These are phyloP conservation scores for Poteriospumella lacustris DNA, from an alignment of 108 stramenopile genomes.

Conservation along the genomic window DNA sequence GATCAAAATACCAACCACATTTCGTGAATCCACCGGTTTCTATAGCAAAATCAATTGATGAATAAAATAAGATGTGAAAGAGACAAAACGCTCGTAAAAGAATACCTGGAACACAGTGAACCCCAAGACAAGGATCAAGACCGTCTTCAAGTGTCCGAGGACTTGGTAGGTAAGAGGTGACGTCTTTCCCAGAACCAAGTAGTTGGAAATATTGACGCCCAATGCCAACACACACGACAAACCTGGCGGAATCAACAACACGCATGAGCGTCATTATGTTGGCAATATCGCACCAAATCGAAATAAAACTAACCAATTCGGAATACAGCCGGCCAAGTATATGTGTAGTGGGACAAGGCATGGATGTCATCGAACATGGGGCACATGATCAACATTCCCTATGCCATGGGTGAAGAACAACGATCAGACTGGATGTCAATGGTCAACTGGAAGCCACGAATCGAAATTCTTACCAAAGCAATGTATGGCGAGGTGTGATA, in stretches of 20 bases:
- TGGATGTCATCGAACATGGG: conserved; percentile 37
- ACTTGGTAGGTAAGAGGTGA: conserved; percentile 41
- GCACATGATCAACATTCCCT: conserved; percentile 29
- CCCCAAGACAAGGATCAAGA: conserved; percentile 31
- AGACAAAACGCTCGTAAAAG: neutral
- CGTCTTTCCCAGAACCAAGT: conserved; percentile 40
- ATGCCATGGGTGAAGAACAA: neutral
- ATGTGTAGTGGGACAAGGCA: neutral
- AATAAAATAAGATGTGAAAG: neutral
- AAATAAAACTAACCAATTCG: neutral
- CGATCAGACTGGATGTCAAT: neutral
- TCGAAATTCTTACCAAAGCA: neutral
- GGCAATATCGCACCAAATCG: too few species aligned
- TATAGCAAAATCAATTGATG: neutral
- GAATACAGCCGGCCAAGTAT: neutral
- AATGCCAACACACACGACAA: conserved; percentile 37
- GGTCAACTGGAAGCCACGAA: neutral
- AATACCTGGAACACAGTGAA: conserved; percentile 23
- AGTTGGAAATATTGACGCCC: conserved; percentile 41
- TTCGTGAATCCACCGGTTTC: neutral
- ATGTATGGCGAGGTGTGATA: conserved; percentile 42
- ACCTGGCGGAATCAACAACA: neutral
- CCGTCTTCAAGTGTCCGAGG: conserved; percentile 39
- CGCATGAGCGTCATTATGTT: too few species aligned
- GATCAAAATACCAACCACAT: conserved; percentile 19